phyloP scores from a whole-genome alignment of 2,329 filamentous ascomycete species.

The Monilinia fructicola region DNA sequence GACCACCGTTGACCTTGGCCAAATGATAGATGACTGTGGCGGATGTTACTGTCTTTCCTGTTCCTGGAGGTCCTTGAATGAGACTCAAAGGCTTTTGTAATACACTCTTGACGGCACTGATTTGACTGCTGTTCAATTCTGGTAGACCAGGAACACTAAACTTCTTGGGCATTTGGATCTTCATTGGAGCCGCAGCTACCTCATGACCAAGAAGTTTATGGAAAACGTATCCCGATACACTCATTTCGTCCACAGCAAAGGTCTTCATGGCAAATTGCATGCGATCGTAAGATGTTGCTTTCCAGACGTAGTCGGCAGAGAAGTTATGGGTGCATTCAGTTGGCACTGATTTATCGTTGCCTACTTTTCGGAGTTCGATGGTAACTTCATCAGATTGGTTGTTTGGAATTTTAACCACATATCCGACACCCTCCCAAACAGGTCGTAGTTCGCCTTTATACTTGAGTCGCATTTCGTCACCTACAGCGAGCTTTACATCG shows the following conservation, averaged over 20 bases:
- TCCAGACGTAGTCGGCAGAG: conserved; percentile 98
- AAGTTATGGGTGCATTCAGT: conserved; percentile 98
- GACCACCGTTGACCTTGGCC: conserved; percentile 90
- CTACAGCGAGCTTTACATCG: conserved; percentile 95
- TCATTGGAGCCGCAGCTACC: conserved; percentile 91
- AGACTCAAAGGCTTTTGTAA: conserved; percentile 90
- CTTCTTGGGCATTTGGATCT: conserved; percentile 92
- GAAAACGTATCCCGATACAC: conserved; percentile 97
- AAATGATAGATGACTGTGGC: conserved; percentile 98
- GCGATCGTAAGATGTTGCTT: conserved; percentile 96
- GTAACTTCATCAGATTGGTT: conserved; percentile 98
- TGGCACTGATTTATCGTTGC: conserved; percentile 92
- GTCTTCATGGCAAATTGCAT: conserved; percentile 99
- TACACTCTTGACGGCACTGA: conserved; percentile 93
- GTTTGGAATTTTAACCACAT: conserved; percentile 99
- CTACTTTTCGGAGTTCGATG: conserved; percentile 88
- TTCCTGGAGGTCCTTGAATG: conserved; percentile 95
- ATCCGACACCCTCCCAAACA: conserved; percentile 96
- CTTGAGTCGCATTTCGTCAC: conserved; percentile 96
- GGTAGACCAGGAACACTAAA: conserved; percentile 93
- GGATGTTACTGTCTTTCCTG: conserved; percentile 97
- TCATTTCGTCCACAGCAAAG: conserved; percentile 96
- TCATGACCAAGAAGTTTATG: conserved; percentile 95
- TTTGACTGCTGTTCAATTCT: conserved; percentile 92
- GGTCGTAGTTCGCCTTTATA: conserved; percentile 92